phyloP scores from a whole-genome alignment of 2,329 filamentous ascomycete genomes.

The Neofusicoccum ribis region DNA sequence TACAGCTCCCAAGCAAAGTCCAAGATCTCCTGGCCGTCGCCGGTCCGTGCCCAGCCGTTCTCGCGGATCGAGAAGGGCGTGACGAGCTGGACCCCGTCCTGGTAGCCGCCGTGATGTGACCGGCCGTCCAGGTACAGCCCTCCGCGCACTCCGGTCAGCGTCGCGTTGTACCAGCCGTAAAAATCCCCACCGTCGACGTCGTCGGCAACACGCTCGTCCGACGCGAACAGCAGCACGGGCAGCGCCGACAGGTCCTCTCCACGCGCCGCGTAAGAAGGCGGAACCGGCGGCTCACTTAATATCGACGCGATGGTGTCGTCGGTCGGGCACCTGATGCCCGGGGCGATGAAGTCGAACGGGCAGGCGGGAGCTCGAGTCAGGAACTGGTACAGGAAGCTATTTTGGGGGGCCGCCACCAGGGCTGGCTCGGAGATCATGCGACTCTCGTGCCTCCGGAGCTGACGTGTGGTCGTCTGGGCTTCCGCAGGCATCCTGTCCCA shows the following conservation, averaged over 20 bases:
- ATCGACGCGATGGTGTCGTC: background rate
- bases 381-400: background rate
- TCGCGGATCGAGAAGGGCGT: background rate
- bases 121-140: slow-evolving; percentile 1
- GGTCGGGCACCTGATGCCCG: slow-evolving; percentile 6
- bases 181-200: background rate
- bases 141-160: background rate
- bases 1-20: background rate
- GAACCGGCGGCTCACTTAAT: background rate
- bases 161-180: background rate
- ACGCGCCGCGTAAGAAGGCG: background rate
- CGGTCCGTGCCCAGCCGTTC: background rate
- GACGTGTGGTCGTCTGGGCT: background rate
- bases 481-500: background rate
- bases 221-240: slow-evolving; percentile 11
- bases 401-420: background rate
- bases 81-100: slow-evolving; percentile 1
- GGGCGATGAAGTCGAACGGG: slow-evolving; percentile 11
- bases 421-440: background rate
- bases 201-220: background rate
- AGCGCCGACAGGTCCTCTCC: background rate
- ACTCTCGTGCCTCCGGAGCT: background rate
- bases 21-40: background rate
- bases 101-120: background rate
- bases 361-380: slow-evolving; percentile 5